Evolutionary conservation across 345 rosid genomes (phyloP), one percentile per base, ranked within the genome.

Genomic region (Camelina neglecta): DNA sequence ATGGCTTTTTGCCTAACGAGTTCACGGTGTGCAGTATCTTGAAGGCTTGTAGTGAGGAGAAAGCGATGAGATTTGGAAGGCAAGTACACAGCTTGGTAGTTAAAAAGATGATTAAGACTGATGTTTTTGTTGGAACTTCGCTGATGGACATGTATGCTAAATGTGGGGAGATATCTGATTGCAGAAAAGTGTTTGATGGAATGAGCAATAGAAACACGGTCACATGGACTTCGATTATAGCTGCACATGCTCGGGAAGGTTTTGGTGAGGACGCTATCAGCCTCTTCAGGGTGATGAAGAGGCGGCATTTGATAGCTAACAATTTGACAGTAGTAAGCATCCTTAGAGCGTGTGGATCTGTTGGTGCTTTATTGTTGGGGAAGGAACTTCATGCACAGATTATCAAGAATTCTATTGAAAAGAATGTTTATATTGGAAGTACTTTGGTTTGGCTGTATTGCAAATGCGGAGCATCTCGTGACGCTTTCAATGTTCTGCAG

Each of bases 101-200:
- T 63, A 91, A 90, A 77, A 84, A 80, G 78, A 74, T 81, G 77
- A 84, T 79, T 63, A 83, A 87, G 71, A 71, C 81, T 59, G 97
- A 91, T 82, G 86, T 91, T 67, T 87, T 86, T 12, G 71, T 86
- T 2, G 92, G 87, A 60, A 87, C 89, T n/a, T 86, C 93, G 21
- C 72, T 93, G 53, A 88, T 91, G 74, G 94, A 93, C 60, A 91
- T 91, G 96, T 93, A 93, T 76, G 91, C 90, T 3, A 93, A 91
- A 66, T 90, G 96, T 39, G 93, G 96, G 71, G 88, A 91, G 85
- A 82, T 91, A 56, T 56, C 60, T 45, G 91, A 87, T 76, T 86
- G 93, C 41, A 82, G 89, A 53, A 72, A 75, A 70, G 87, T 90
- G 26, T 93, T 93, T 77, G 77, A 84, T 68, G 76, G 83, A 38